Conservation (phyloP, 1,139 yeast species). For the Candida sanyaensis region DNA sequence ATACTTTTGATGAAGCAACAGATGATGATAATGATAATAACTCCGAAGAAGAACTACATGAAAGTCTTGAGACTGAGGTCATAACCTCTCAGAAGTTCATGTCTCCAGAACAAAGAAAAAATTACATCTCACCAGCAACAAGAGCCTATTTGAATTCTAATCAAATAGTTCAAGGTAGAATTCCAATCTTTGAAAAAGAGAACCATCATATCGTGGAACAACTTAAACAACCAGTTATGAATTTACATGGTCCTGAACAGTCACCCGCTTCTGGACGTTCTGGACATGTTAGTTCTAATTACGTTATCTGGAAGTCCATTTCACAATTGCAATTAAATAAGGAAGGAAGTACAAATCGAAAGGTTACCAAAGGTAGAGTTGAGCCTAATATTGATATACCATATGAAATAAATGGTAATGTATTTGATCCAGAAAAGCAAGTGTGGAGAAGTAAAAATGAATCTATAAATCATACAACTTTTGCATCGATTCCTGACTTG, state of each 20-base stretch:
- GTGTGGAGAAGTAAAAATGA: conserved; percentile 39
- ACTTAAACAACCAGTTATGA: conserved; percentile 2
- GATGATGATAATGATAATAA: neutral
- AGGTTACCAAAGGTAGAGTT: conserved; percentile 29
- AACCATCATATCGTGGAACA: conserved; percentile 14
- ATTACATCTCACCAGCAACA: conserved; percentile 1
- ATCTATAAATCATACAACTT: conserved; percentile 18
- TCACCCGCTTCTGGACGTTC: neutral
- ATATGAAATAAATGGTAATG: conserved; percentile 39
- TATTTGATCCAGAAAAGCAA: conserved; percentile 37
- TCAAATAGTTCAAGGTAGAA: conserved; percentile 1
- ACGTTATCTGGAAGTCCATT: conserved; percentile 39
- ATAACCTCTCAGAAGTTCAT: neutral
- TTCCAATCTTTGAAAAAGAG: conserved; percentile 11
- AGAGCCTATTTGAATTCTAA: neutral
- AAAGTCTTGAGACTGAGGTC: neutral
- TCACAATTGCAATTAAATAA: conserved; percentile 31
- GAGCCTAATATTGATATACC: conserved; percentile 40
- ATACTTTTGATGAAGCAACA: conserved; percentile 29
- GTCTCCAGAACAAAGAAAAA: neutral
- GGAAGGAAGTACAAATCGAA: conserved; percentile 5
- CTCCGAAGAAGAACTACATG: neutral
- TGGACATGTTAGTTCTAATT: neutral
- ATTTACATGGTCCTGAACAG: neutral
- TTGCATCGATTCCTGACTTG: conserved; percentile 49